Conservation (phyloP, 73 alveolate genomes). For the Paramecium octaurelia region DNA sequence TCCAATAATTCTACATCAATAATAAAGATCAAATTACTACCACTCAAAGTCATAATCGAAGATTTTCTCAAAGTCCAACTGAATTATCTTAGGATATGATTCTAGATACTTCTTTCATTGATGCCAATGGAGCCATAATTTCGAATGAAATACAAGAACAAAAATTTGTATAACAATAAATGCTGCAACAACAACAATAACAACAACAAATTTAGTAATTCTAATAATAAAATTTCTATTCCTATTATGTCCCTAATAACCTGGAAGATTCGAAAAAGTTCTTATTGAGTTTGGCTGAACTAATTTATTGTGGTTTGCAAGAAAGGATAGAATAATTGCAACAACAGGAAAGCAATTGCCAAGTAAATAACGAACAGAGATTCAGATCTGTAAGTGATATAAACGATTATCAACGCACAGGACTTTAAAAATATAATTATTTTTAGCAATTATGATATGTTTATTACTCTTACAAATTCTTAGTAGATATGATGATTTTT, state of each 20-base stretch:
- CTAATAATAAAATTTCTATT: not conserved
- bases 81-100: not conserved
- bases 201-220: not conserved
- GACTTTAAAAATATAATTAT: not conserved
- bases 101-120: constrained; percentile 13
- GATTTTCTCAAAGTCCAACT: constrained; percentile 3
- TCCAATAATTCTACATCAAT: not conserved
- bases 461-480: not conserved
- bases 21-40: not conserved
- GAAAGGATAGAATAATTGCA: not conserved
- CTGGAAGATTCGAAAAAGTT: constrained; percentile 1
- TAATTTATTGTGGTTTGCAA: not conserved
- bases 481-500: not conserved
- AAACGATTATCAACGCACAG: not conserved
- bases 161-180: not conserved
- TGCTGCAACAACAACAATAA: not conserved
- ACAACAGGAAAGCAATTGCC: not conserved
- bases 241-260: not conserved
- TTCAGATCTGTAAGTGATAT: constrained; percentile 28
- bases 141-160: not conserved
- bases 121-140: constrained; percentile 27
- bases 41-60: not conserved
- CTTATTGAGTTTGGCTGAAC: not conserved
- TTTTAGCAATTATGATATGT: not conserved
- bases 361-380: not conserved